Evolutionary conservation across 495 filamentous ascomycete genomes (phyloP).

Genomic region (Parathielavia appendiculata): DNA sequence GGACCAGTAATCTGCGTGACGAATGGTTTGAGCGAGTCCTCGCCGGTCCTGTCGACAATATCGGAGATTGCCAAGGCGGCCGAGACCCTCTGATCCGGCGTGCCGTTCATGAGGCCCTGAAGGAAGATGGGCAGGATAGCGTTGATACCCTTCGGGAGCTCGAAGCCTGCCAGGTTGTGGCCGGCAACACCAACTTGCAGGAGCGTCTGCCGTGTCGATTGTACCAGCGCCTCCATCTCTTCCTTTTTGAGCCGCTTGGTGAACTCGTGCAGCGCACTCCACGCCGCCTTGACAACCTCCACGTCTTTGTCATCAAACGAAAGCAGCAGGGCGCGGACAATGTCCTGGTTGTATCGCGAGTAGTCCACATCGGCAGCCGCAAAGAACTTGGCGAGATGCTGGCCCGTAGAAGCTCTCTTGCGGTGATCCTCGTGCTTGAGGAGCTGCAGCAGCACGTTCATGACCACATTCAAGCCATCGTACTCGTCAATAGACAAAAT

Average conservation of each 20-base stretch:
- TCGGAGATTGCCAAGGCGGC: constrained; percentile 92
- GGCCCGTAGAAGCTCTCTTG: constrained; percentile 68
- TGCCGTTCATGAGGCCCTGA: constrained; percentile 95
- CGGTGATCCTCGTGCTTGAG: constrained; percentile 89
- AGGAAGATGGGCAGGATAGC: constrained; percentile 95
- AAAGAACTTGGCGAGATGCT: constrained; percentile 87
- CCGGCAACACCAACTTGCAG: constrained; percentile 85
- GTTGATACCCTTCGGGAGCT: constrained; percentile 94
- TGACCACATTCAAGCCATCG: constrained; percentile 88
- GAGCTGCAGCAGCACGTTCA: constrained; percentile 83
- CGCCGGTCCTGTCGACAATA: constrained; percentile 82
- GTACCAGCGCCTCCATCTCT: constrained; percentile 93
- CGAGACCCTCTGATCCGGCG: constrained; percentile 82
- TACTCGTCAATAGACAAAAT: constrained; percentile 90
- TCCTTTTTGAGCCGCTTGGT: constrained; percentile 89
- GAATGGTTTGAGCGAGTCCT: constrained; percentile 80
- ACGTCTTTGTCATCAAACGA: constrained; percentile 84
- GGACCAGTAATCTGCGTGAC: constrained; percentile 97
- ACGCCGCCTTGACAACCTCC: constrained; percentile 86
- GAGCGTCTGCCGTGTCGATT: constrained; percentile 76
- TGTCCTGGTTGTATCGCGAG: constrained; percentile 89
- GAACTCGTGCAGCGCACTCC: constrained; percentile 81
- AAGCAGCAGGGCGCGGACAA: constrained; percentile 81
- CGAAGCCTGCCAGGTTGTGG: constrained; percentile 79
- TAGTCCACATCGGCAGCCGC: constrained; percentile 74